Evolutionary conservation across 257 asterid species (phyloP), one percentile per base, ranked within the genome.

Genomic region (Ilex asprella): DNA sequence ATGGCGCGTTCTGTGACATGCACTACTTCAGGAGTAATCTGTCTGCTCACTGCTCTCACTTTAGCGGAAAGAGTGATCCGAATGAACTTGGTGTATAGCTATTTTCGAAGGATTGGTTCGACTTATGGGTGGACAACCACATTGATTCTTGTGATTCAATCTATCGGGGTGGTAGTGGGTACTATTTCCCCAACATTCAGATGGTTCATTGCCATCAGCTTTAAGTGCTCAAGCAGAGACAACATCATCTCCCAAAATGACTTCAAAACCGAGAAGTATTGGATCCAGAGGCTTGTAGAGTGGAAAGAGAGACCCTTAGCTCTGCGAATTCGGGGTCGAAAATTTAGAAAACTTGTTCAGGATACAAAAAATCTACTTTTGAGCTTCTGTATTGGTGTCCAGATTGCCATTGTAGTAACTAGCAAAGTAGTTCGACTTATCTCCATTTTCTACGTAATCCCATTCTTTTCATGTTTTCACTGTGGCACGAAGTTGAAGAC

Each of bases 301-400:
- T 70, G 75, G 66, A 58, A 59, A 27, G 43, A 32, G 30, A 63
- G 57, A 21, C 31, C 65, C 29, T 51, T 63, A 30, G 30, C 65
- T 12, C 44, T 14, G 10, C 51, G 27, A 30, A 49, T 70, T 58
- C 46, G 50, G 49, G 54, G 56, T 12, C 68, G 13, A 5, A 51
- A 59, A 55, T 2, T 29, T 60, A 63, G 70, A 70, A 70, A 52
- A 65, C 15, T 39, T 13, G 56, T 70, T 16, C 70, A 64, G 14
- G 7, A 12, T 31, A 58, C n/a, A n/a, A 59, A 61, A 13, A 13
- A 10, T 63, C 1, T 57, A 1, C n/a, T 39, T 27, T 13, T 70
- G 50, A 47, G 9, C 35, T 9, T 50, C 15, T 63, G 69, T 14
- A 63, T 63, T 50, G 53, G 43, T 12, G 51, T 58, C 35, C 75